A percentile compares a stretch with the other conserved stretches of the same genome.
These are phyloP conservation scores for Hypocreales sp. DNA, from an alignment of 2,329 filamentous ascomycete genomes.

Conservation along the genomic window DNA sequence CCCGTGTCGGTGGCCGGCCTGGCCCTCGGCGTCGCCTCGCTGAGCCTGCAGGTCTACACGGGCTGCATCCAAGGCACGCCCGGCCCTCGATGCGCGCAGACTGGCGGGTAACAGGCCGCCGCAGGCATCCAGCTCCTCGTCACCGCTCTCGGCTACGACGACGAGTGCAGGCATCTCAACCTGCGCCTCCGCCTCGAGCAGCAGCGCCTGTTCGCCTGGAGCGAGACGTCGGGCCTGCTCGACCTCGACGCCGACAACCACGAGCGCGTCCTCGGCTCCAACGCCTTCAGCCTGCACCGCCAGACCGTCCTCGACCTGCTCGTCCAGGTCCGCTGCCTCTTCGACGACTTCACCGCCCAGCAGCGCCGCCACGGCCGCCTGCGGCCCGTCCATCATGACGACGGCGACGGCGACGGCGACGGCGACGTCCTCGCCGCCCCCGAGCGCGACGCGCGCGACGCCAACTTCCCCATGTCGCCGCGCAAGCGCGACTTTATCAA, in stretches of 20 bases:
- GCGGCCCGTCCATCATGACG: slow-evolving; percentile 16
- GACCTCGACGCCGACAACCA: slow-evolving; percentile 25
- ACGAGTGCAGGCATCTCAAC: slow-evolving; percentile 31
- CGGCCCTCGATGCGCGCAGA: neutral
- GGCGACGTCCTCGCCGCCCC: slow-evolving; percentile 18
- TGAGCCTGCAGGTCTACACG: slow-evolving; percentile 29
- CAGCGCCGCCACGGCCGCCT: slow-evolving; percentile 23
- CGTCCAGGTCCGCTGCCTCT: slow-evolving; percentile 29
- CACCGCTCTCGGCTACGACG: slow-evolving; percentile 29
- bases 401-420: too few relatives aligned
- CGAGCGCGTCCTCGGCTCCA: slow-evolving; percentile 26
- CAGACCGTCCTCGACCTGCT: slow-evolving; percentile 32
- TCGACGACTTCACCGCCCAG: slow-evolving; percentile 27
- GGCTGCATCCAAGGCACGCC: slow-evolving; percentile 26
- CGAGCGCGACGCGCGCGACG: slow-evolving; percentile 26
- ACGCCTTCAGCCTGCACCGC: slow-evolving; percentile 30
- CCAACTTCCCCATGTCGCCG: slow-evolving; percentile 27
- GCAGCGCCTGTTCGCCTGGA: slow-evolving; percentile 32
- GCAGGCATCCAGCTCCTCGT: slow-evolving; percentile 30
- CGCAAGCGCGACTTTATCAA: slow-evolving; percentile 26
- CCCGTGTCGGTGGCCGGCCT: slow-evolving; percentile 26
- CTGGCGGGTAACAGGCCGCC: too few relatives aligned
- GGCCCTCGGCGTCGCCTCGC: slow-evolving; percentile 26
- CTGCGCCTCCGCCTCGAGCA: slow-evolving; percentile 33
- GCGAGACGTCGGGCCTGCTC: slow-evolving; percentile 30